Evolutionary conservation across 441 rosid species (phyloP).

Genomic region (Melastoma candidum): DNA sequence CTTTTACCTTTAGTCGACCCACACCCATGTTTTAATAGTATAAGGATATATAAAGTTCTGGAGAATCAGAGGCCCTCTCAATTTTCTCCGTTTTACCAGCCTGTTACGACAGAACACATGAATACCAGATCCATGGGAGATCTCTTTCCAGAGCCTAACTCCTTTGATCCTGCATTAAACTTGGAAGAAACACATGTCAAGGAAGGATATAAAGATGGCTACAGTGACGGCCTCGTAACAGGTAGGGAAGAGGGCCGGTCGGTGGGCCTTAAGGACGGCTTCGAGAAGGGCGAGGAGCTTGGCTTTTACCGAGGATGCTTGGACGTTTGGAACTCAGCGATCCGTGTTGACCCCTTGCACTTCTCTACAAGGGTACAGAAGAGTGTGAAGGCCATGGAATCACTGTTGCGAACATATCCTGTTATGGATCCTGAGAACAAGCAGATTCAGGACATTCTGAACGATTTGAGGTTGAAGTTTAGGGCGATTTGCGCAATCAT

Average conservation of each 20-base stretch:
- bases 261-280: conserved; percentile 62
- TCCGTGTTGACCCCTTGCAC: conserved; percentile 32
- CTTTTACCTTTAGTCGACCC: too few species aligned
- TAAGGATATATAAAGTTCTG: too few species aligned
- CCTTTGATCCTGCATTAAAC: conserved; percentile 46
- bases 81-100: too few species aligned
- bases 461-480: conserved; percentile 55
- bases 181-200: conserved; percentile 53
- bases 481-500: conserved; percentile 58
- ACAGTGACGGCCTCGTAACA: conserved; percentile 33
- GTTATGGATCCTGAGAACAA: conserved; percentile 60
- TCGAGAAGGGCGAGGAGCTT: conserved; percentile 69
- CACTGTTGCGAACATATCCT: conserved; percentile 51
- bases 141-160: conserved; percentile 14
- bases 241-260: conserved; percentile 57
- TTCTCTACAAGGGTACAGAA: conserved; percentile 51
- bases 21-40: too few species aligned
- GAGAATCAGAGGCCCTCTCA: too few species aligned
- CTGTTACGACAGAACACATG: too few species aligned
- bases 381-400: conserved; percentile 47
- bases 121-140: too few species aligned
- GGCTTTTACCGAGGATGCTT: conserved; percentile 81
- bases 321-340: conserved; percentile 52
- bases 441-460: conserved; percentile 46
- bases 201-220: conserved; percentile 71